Evolutionary conservation across 2,329 filamentous ascomycete species (phyloP), one percentile per base, ranked within the genome.

Genomic region (Aplosporella prunicola): DNA sequence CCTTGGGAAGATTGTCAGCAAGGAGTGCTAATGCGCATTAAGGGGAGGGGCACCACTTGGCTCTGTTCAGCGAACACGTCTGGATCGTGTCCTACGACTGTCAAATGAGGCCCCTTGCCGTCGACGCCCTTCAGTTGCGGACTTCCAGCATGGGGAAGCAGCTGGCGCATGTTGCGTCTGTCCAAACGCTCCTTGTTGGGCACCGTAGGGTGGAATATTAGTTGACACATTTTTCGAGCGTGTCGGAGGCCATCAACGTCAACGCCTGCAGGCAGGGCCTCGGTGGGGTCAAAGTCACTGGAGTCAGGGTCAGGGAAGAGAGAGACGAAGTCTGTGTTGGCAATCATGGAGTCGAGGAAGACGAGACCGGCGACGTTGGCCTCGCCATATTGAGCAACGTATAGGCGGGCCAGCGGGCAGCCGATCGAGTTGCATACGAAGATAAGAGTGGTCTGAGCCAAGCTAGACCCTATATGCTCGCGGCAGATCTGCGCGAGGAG

Each of bases 281-380:
- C 47, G 1, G 44, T 37, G 1, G 49, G 47, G 32, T 72, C 60
- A 44, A 75, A 75, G 4, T 40, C 56, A 1, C 59, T 42, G 0
- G 55, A 57, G 39, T 74, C 70, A 0, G 73, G 71, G 43, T 78
- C 65, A 0, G 74, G 73, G 49, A 72, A 73, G 4, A 76, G 43
- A 5, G 66, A 68, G 2, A 72, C 63, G 20, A 72, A 69, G 45
- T 77, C 68, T 0, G 66, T 66, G 47, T 76, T 72, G 11, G 73
- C 69, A 50, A 78, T 67, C 44, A 74, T 69, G 23, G 67, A 72
- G 48, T 78, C 74, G 1, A 78, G 65, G 7, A 76, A 62, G 1
- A 77, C 39, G 22, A 69, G 52, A 0, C 58, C 71, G 0, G 60
- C 56, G 0, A 72, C 64, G 0, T 56, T 60, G 2, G 62, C 58